Evolutionary conservation across 2,329 filamentous ascomycete species (phyloP).

Genomic region (Alternaria brassicae): DNA sequence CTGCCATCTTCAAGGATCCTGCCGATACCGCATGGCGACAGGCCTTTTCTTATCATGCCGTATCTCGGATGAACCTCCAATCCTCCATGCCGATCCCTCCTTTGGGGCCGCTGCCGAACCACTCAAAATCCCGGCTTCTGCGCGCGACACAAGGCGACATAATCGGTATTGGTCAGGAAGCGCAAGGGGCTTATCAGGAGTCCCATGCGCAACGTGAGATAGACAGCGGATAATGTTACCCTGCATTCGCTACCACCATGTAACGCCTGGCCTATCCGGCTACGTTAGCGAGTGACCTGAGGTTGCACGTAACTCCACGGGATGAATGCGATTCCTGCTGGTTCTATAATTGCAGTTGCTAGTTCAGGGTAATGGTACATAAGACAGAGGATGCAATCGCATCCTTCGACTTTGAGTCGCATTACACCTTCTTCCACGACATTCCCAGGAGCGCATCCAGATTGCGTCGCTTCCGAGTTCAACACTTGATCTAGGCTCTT

Average conservation of each 20-base stretch:
- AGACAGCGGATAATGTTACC: constrained; percentile 25
- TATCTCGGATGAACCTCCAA: constrained; percentile 9
- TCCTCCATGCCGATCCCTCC: constrained; percentile 15
- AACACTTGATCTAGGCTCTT: background rate
- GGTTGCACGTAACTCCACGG: constrained; percentile 26
- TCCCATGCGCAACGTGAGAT: background rate
- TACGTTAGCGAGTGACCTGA: background rate
- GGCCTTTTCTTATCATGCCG: constrained; percentile 22
- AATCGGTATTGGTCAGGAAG: constrained; percentile 14
- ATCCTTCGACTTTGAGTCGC: background rate
- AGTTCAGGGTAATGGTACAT: constrained; percentile 9
- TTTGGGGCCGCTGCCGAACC: constrained; percentile 18
- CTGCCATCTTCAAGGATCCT: background rate
- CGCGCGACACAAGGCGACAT: background rate
- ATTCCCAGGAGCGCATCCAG: background rate
- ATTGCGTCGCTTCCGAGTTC: background rate
- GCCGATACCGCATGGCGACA: constrained; percentile 10
- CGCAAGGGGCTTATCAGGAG: constrained; percentile 10
- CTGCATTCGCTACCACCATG: constrained; percentile 5
- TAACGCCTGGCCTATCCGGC: constrained; percentile 4
- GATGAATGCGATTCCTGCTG: constrained; percentile 13
- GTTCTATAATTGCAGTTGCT: background rate
- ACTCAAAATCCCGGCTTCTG: constrained; percentile 6
- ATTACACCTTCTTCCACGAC: background rate
- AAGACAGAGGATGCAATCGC: constrained; percentile 3